Base-by-base conservation (phyloP, 495 filamentous ascomycete genomes). In the Xylaria palmicola region DNA sequence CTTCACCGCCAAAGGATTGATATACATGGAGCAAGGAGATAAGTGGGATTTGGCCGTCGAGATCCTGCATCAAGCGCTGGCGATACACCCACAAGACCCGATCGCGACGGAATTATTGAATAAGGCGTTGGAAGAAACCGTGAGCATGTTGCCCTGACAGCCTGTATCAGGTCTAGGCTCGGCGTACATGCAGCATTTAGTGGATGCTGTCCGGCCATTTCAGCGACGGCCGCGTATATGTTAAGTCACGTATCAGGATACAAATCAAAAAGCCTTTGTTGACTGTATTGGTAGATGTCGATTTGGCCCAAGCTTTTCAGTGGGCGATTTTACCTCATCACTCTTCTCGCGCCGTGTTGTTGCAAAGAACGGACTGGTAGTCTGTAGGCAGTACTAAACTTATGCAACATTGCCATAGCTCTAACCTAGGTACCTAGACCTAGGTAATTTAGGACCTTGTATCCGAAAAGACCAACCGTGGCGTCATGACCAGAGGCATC, bases 21-120 rank as follows among this genome's bases (percentile, higher is more conserved):
- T 93, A 24, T 79, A 89, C 51, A 74, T 93, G 59, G 89, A 93
- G 65, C 75, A 88, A 62, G 67, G 67, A 2, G 83, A 79, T 3
- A 79, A 81, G 34, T 83, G 85, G 7, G 84, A 85, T 61, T 85
- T 90, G 8, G 90, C 90, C 0, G 85, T 91, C 13, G 79, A 84
- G 30, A 79, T 80, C 3, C 75, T 89, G 22, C 88, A 90, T 64
- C 86, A 93, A 75, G 91, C 91, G 0, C 80, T 95, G 62, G 88
- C 75, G 61, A 88, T 79, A 71, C 85, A 79, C 66, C 86, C 77
- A 59, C 89, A 77, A 77, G 89, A 90, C 40, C 84, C 89, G 9
- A 86, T 91, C 45, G 89, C 89, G 4, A 90, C 87, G 10, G 90
- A 90, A 57, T 72, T 93, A 36, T 73, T 93, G 15, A 87, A 85